Evolutionary conservation across 768 basidiomycete genomes (phyloP), one percentile per base, ranked within the genome.

Genomic region (Tylopilus plumbeoviolaceoides): DNA sequence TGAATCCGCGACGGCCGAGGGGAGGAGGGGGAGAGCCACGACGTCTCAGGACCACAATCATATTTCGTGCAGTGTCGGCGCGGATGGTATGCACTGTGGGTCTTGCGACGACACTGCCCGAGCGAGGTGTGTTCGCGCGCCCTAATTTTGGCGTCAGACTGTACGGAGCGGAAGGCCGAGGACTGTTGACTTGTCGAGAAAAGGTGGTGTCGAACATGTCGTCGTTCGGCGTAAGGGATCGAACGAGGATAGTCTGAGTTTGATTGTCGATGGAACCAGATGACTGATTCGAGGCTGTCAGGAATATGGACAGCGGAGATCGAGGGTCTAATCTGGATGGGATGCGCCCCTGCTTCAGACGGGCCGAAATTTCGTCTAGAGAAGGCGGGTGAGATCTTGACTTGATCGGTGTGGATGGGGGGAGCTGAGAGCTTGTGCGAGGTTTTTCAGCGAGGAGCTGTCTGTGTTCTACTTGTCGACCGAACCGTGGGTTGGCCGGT

Each of bases 351-450:
- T 8, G 68, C 63, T 54, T 72, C 59, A 88, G 60, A 56, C 77
- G 85, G 39, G 87, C 83, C 30, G 82, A 80, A 53, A 90, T 89
- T 62, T 90, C 83, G 58, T 87, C 87, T 54, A 91, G 79, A 23
- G 88, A 89, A 20, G 88, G 88, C 35, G 83, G 63, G 40, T 64
- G 55, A 33, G 12, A 15, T 15, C 14, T 15, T 68, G 70, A 36
- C 47, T 51, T 43, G 36, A 14, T 44, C 36, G 47, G 42, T 47
- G 42, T 14, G 50, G 56, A 52, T 54, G 52, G 25, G 17, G 38
- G 1, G 23, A 18, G 38, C 46, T 50, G 57, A 48, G 44, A 20
- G 41, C n/a, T 47, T 39, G 40, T 6, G 30, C 49, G 59, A 62
- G 66, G 48, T 33, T 56, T 44, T 54, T 54, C 44, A 65, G 66